Percentiles rank a stretch among this genome's conserved stretches.
phyloP scores from a whole-genome alignment of 805 yeast species.

The Tetrapisispora iriomotensis region DNA sequence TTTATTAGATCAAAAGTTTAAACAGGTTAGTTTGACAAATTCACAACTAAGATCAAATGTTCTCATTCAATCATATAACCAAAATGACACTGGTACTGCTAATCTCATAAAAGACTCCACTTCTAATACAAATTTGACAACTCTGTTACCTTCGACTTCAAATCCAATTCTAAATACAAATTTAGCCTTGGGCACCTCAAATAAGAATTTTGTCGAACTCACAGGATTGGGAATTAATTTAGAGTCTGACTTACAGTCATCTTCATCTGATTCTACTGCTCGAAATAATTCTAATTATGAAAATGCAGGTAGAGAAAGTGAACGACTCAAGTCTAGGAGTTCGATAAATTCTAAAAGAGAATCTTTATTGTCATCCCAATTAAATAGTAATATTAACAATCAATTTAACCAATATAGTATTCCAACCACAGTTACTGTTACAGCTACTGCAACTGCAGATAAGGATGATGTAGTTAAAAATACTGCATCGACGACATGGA shows the following conservation, averaged over 20 bases:
- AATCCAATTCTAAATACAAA: not conserved
- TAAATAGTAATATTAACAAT: not conserved
- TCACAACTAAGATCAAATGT: slow-evolving; percentile 15
- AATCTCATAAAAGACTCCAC: not conserved
- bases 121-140: not conserved
- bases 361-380: not conserved
- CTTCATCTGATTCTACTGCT: too few species aligned
- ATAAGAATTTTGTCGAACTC: not conserved
- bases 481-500: not conserved
- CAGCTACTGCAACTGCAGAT: slow-evolving; percentile 9
- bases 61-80: slow-evolving; percentile 15
- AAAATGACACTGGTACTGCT: not conserved
- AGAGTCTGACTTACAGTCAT: too few species aligned
- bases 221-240: not conserved
- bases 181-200: not conserved
- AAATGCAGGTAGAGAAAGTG: too few species aligned
- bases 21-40: slow-evolving; percentile 17
- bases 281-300: too few species aligned
- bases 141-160: not conserved
- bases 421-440: slow-evolving; percentile 14
- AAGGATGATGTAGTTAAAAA: not conserved
- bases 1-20: slow-evolving; percentile 17
- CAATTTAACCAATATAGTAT: slow-evolving; percentile 7
- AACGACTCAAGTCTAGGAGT: too few species aligned
- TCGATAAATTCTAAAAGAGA: not conserved